Conservation (phyloP, 2,329 filamentous ascomycete genomes). For the Aspergillus brasiliensis region DNA sequence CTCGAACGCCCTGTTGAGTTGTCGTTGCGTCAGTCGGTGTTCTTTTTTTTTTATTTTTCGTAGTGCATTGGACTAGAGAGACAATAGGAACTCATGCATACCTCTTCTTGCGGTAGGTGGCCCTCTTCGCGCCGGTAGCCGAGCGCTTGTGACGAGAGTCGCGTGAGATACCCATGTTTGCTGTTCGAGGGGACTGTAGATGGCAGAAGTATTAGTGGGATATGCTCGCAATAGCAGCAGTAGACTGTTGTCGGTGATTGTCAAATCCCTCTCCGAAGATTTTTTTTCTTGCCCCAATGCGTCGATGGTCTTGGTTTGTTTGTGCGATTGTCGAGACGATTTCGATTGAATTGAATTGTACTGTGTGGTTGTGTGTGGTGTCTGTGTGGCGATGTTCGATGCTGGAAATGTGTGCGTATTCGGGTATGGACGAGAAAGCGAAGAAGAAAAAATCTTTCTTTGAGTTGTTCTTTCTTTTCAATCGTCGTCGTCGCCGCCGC, state of each 20-base stretch:
- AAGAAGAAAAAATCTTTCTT: neutral
- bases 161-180: conserved; percentile 99
- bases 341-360: too few species aligned
- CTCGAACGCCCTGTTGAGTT: conserved; percentile 95
- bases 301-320: neutral
- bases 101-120: conserved; percentile 75
- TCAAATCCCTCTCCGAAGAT: neutral
- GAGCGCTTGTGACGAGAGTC: conserved; percentile 99
- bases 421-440: neutral
- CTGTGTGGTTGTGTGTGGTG: too few species aligned
- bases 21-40: conserved; percentile 56
- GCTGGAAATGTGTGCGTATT: neutral
- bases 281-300: neutral
- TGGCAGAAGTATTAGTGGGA: conserved; percentile 5
- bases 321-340: neutral
- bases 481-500: neutral
- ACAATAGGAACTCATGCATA: conserved; percentile 52
- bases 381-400: neutral
- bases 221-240: conserved; percentile 4
- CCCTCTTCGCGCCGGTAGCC: conserved; percentile 96
- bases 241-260: neutral
- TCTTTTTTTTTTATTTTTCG: conserved; percentile 41
- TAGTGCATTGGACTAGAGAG: neutral
- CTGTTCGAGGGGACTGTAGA: conserved; percentile 58
- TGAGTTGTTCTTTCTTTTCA: neutral